phyloP scores from a whole-genome alignment of 2,329 filamentous ascomycete species.

The Phialemoniopsis sp. region DNA sequence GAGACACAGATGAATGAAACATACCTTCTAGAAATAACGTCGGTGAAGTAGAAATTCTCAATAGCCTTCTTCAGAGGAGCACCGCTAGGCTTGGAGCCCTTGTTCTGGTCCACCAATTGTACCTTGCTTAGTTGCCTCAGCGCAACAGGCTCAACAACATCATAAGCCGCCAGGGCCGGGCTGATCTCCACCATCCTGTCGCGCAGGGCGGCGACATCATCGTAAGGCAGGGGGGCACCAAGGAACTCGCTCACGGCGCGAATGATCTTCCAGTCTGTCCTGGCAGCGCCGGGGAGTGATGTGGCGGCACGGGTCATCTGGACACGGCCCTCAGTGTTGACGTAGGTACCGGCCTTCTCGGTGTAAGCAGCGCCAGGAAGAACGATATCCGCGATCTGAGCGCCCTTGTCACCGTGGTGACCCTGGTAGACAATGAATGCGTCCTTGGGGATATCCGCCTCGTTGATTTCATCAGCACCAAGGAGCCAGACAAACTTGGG shows the following conservation, averaged over 20 bases:
- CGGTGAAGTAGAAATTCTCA: slow-evolving; percentile 97
- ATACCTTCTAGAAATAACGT: slow-evolving; percentile 92
- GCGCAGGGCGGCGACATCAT: slow-evolving; percentile 82
- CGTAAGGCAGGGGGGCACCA: slow-evolving; percentile 81
- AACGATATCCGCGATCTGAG: slow-evolving; percentile 88
- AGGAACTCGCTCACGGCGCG: slow-evolving; percentile 91
- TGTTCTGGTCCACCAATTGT: slow-evolving; percentile 94
- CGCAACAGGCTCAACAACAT: slow-evolving; percentile 80
- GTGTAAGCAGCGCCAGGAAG: slow-evolving; percentile 95
- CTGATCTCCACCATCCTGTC: slow-evolving; percentile 96
- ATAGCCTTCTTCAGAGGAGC: slow-evolving; percentile 78
- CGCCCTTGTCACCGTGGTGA: slow-evolving; percentile 92
- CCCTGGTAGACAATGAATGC: slow-evolving; percentile 98
- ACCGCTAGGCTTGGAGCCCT: slow-evolving; percentile 72
- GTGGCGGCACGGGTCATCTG: slow-evolving; percentile 92
- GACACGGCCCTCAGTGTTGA: slow-evolving; percentile 96
- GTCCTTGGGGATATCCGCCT: slow-evolving; percentile 86
- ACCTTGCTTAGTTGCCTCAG: slow-evolving; percentile 79
- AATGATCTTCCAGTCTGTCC: slow-evolving; percentile 99
- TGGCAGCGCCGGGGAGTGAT: slow-evolving; percentile 79
- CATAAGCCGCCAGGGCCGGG: slow-evolving; percentile 83
- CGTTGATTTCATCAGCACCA: slow-evolving; percentile 85
- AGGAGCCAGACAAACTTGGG: slow-evolving; percentile 97
- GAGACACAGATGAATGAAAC: slow-evolving; percentile 20
- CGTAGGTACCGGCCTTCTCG: slow-evolving; percentile 91